Conservation (phyloP, 192 early-diverging fungal species). For the Coemansia sp. region DNA sequence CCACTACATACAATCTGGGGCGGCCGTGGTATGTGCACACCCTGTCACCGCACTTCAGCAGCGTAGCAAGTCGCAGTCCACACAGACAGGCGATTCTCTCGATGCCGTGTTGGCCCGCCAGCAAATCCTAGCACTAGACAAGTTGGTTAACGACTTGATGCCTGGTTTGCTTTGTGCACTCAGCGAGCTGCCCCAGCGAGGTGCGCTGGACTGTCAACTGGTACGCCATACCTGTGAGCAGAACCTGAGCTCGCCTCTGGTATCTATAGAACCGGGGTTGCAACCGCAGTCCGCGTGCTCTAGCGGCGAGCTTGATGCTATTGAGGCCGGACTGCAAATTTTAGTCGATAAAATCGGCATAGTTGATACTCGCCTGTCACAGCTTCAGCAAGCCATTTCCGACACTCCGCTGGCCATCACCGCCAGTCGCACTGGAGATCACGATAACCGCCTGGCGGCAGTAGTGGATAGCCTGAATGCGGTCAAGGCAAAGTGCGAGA, state of each 20-base stretch:
- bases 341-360: slow-evolving; percentile 4
- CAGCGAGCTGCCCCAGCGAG: slow-evolving; percentile 11
- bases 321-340: not conserved
- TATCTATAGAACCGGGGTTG: not conserved
- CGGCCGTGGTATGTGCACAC: not conserved
- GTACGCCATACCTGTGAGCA: not conserved
- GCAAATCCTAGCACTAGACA: slow-evolving; percentile 16
- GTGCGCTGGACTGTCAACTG: slow-evolving; percentile 6
- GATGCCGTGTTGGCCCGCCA: not conserved
- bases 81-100: not conserved
- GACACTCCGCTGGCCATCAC: not conserved
- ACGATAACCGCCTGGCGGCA: slow-evolving; percentile 6
- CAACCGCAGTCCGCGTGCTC: not conserved
- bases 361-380: not conserved
- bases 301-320: not conserved
- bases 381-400: not conserved
- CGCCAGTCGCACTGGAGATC: not conserved
- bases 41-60: not conserved
- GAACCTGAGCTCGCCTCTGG: not conserved
- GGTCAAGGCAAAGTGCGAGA: slow-evolving; percentile 20
- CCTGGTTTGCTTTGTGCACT: slow-evolving; percentile 29
- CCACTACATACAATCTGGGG: slow-evolving; percentile 12
- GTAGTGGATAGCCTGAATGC: slow-evolving; percentile 19
- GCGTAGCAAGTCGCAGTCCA: not conserved
- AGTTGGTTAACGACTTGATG: slow-evolving; percentile 27